Evolutionary conservation across 805 yeast genomes (phyloP).

Genomic region (Wickerhamomyces chambardii): DNA sequence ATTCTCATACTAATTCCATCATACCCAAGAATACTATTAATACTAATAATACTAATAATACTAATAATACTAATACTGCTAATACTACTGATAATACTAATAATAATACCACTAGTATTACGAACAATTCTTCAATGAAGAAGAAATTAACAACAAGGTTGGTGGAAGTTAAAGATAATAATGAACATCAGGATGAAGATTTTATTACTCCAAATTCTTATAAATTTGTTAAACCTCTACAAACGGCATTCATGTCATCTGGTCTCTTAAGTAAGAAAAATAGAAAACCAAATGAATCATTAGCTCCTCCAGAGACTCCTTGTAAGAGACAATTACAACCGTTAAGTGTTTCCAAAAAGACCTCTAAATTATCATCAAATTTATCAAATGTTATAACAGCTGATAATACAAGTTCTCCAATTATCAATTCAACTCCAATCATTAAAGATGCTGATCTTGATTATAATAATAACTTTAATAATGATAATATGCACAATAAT

Average conservation of each 20-base stretch:
- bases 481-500: slow-evolving; percentile 8
- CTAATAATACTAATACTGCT: no score
- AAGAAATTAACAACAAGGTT: neutral
- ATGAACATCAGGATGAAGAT: slow-evolving; percentile 4
- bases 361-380: slow-evolving; percentile 2
- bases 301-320: slow-evolving; percentile 55
- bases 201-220: slow-evolving; percentile 47
- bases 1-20: neutral
- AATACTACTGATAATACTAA: no score
- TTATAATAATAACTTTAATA: neutral
- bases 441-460: neutral
- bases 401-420: slow-evolving; percentile 14
- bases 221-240: slow-evolving; percentile 72
- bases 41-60: no score
- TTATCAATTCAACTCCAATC: slow-evolving; percentile 17
- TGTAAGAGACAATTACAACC: slow-evolving; percentile 35
- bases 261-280: slow-evolving; percentile 64
- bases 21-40: no score
- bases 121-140: slow-evolving; percentile 5
- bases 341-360: neutral
- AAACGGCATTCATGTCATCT: slow-evolving; percentile 71
- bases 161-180: neutral
- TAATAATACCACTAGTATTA: no score
- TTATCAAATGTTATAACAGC: slow-evolving; percentile 20
- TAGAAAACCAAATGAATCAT: slow-evolving; percentile 24